phyloP scores from a whole-genome alignment of 2,329 filamentous ascomycete species.

The Sordariomycetes sp. region DNA sequence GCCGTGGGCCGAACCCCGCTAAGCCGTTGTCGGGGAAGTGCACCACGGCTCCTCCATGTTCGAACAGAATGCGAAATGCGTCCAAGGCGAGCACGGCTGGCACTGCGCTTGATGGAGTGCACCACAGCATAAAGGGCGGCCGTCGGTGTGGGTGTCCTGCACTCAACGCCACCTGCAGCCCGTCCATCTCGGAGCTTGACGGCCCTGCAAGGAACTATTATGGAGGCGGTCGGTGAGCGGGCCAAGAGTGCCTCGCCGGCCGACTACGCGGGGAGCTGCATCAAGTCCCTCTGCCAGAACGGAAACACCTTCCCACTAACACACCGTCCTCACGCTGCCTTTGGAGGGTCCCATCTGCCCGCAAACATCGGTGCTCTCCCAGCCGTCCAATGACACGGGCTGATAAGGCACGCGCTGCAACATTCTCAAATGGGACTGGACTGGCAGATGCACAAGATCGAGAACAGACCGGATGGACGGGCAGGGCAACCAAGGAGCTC shows the following conservation, averaged over 20 bases:
- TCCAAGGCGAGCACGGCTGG: neutral
- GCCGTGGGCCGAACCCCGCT: too few relatives aligned
- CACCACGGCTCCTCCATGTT: neutral
- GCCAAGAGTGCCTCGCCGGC: neutral
- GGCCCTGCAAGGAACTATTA: neutral
- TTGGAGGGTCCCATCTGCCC: too few relatives aligned
- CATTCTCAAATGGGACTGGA: too few relatives aligned
- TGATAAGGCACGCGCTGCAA: too few relatives aligned
- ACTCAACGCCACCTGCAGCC: neutral
- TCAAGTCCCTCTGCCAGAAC: neutral
- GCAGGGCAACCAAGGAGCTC: too few relatives aligned
- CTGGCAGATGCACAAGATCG: too few relatives aligned
- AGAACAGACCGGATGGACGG: too few relatives aligned
- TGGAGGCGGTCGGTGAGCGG: neutral
- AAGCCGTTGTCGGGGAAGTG: neutral
- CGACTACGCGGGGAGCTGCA: neutral
- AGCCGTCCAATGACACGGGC: too few relatives aligned
- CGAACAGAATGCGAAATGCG: neutral
- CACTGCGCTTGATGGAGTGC: neutral
- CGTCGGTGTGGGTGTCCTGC: neutral
- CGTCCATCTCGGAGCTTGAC: neutral
- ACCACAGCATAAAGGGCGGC: too few relatives aligned
- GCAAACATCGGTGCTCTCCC: too few relatives aligned
- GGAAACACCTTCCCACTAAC: too few relatives aligned
- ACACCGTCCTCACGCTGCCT: too few relatives aligned